Evolutionary conservation across 768 basidiomycete species (phyloP), one percentile per base, ranked within the genome.

Genomic region (Rhodotorula paludigena): DNA sequence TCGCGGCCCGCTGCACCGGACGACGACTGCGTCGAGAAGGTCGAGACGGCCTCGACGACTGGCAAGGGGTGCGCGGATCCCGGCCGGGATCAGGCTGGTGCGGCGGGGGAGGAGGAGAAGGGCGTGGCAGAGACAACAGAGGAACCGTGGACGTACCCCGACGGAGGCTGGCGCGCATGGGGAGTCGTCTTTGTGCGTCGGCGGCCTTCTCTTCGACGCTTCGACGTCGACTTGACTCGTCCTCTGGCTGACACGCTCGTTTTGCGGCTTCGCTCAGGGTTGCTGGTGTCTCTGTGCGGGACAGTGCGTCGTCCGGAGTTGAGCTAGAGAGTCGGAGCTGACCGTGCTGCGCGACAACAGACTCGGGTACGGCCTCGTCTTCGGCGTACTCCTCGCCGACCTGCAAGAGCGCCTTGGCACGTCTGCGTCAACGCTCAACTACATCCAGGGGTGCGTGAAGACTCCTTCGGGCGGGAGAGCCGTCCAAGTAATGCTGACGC

Each of bases 71-170:
- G 30, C n/a, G n/a, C 47, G 47, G 9, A 5, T n/a, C 2, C n/a
- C 47, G 47, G 30, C 8, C 25, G n/a, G 28, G 39, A 30, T 5
- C 39, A 42, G 36, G 12, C 16, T 18, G 38, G 23, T 16, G 21
- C 6, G 33, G 9, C 18, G 33, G 28, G 2, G 62, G 55, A 7
- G 45, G n/a, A 15, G 51, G 57, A 5, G 41, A n/a, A n/a, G n/a
- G n/a, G n/a, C n/a, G n/a, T n/a, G n/a, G n/a, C n/a, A n/a, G n/a
- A n/a, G n/a, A n/a, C n/a, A n/a, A n/a, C n/a, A n/a, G 30, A 11
- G 45, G 51, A 25, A 3, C 58, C 41, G 32, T 66, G 64, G 64
- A 66, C 64, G n/a, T 66, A 60, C 45, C 66, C 66, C 0, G 66
- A 68, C 30, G 66, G 66, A 25, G 60, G 66, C 0, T 35, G 18